Evolutionary conservation across 1,284 basidiomycete species (phyloP).

Genomic region (Apiotrichum mycotoxinovorans): DNA sequence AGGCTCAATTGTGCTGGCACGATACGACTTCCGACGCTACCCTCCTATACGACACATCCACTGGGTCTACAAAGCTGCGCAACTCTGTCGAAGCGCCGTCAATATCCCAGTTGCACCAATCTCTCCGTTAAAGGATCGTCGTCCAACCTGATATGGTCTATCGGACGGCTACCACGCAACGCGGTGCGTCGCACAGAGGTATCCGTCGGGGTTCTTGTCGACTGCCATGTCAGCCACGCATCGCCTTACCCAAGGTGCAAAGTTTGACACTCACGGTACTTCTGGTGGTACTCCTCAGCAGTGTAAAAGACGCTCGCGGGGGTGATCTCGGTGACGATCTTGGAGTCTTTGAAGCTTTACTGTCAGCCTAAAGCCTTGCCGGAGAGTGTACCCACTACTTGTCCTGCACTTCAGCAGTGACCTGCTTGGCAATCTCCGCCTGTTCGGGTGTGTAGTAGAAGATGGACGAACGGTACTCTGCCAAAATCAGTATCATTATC

Average conservation of each 20-base stretch:
- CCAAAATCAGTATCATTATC: not conserved
- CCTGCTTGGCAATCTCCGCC: slow-evolving; percentile 65
- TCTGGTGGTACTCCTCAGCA: slow-evolving; percentile 79
- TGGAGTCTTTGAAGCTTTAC: slow-evolving; percentile 61
- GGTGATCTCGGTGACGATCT: slow-evolving; percentile 73
- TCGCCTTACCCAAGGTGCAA: no score
- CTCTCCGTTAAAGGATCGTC: no score
- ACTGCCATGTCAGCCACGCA: slow-evolving; percentile 30
- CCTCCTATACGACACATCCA: no score
- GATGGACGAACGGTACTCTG: slow-evolving; percentile 79
- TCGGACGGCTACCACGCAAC: slow-evolving; percentile 47
- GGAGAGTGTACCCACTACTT: slow-evolving; percentile 58
- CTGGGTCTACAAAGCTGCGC: no score
- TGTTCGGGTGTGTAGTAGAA: slow-evolving; percentile 79
- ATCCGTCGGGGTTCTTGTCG: slow-evolving; percentile 50
- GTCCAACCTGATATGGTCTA: no score
- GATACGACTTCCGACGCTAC: no score
- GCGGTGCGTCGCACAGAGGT: slow-evolving; percentile 52
- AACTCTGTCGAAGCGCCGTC: no score
- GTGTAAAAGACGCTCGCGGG: slow-evolving; percentile 70
- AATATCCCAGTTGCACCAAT: no score
- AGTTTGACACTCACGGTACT: slow-evolving; percentile 58
- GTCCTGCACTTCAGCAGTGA: slow-evolving; percentile 79
- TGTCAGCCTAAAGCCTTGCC: not conserved
- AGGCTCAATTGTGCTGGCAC: no score